Evolutionary conservation across 371 early-diverging fungal species (phyloP).

Genomic region (Nematocida minor): DNA sequence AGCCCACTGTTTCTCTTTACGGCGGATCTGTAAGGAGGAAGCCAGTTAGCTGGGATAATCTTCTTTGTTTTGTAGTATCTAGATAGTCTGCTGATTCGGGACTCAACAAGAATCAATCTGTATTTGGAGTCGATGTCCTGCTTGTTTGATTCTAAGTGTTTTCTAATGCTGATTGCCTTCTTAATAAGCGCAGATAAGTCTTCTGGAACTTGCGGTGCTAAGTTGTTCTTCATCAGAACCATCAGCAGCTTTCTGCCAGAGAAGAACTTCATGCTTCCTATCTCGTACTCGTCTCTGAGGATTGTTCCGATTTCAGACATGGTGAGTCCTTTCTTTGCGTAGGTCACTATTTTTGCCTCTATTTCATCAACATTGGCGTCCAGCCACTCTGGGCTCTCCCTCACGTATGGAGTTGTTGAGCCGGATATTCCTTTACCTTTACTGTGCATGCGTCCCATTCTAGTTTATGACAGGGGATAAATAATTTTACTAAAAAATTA

Average conservation of each 20-base stretch:
- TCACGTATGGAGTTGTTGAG: conserved; percentile 95
- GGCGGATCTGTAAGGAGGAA: conserved; percentile 63
- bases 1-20: conserved; percentile 51
- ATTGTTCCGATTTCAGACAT: conserved; percentile 97
- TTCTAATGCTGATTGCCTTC: conserved; percentile 95
- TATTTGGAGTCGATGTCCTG: conserved; percentile 98
- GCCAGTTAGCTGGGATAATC: conserved; percentile 93
- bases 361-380: conserved; percentile 89
- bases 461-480: conserved; percentile 45
- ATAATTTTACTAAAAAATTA: conserved; percentile 28
- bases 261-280: conserved; percentile 86
- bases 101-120: conserved; percentile 93
- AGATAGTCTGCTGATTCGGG: conserved; percentile 93
- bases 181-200: conserved; percentile 97
- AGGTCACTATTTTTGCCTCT: conserved; percentile 88
- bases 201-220: conserved; percentile 94
- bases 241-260: conserved; percentile 89
- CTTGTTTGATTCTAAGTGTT: conserved; percentile 95
- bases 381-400: conserved; percentile 89
- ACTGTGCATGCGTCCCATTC: conserved; percentile 65
- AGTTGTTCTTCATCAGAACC: conserved; percentile 79
- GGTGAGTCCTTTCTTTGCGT: conserved; percentile 95
- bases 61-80: conserved; percentile 98
- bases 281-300: conserved; percentile 91
- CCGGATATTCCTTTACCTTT: conserved; percentile 87